Percentiles rank a stretch among this genome's conserved stretches.
Conservation (phyloP, 805 yeast genomes). For the Ogataea chonburiensis region DNA sequence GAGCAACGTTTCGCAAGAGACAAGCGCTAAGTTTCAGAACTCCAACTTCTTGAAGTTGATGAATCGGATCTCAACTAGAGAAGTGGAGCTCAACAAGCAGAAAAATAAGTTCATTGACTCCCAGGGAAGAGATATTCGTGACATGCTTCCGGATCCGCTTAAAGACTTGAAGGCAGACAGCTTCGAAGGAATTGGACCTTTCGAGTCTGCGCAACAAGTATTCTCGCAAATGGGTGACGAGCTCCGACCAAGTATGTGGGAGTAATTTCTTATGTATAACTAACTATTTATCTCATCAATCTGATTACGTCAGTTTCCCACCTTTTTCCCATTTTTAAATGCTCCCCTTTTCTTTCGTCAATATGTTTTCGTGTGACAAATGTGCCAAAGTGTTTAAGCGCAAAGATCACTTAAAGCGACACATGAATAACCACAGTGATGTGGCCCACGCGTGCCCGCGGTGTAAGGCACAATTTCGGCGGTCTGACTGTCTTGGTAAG, state of each 20-base stretch:
- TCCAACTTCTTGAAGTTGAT: conserved; percentile 42
- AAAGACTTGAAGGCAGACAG: conserved; percentile 25
- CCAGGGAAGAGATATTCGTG: conserved; percentile 39
- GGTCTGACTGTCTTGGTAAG: conserved; percentile 18
- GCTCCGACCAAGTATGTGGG: conserved; percentile 26
- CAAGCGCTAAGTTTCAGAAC: conserved; percentile 38
- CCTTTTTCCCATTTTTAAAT: background rate
- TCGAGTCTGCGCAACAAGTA: conserved; percentile 26
- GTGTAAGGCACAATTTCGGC: conserved; percentile 15
- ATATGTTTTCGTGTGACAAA: conserved; percentile 14
- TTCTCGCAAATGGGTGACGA: conserved; percentile 20
- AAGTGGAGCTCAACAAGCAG: conserved; percentile 37
- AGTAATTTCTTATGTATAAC: conserved; percentile 10
- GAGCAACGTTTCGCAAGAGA: conserved; percentile 27
- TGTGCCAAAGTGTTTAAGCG: conserved; percentile 19
- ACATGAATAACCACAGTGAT: conserved; percentile 17
- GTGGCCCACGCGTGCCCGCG: conserved; percentile 11
- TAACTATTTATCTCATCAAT: no score
- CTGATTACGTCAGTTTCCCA: background rate
- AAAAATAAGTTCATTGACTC: conserved; percentile 39
- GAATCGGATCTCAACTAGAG: conserved; percentile 38
- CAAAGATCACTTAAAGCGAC: conserved; percentile 21
- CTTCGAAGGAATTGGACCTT: conserved; percentile 21
- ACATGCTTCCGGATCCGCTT: conserved; percentile 30
- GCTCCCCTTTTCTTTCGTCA: conserved; percentile 6